Evolutionary conservation across 2,329 filamentous ascomycete species (phyloP), one percentile per base, ranked within the genome.

Genomic region (Didymella pinodella): DNA sequence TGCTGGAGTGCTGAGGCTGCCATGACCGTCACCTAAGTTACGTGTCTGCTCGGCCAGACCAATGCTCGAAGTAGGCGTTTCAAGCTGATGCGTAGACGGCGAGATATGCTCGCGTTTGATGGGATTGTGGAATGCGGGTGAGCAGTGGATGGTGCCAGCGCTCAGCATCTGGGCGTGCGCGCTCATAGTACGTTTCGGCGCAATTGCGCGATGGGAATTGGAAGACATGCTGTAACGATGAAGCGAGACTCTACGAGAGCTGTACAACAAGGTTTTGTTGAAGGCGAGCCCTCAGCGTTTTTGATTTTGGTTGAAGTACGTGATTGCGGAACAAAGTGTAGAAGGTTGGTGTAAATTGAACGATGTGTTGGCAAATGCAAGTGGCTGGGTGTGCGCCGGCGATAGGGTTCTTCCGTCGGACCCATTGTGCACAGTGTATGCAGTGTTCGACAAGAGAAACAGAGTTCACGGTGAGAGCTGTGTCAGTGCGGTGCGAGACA

Each of bases 381-480:
- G n/a, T 28, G 34, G 54, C 54, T 51, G 26, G 31, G 28, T 40
- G 48, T 7, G 28, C 14, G 22, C 29, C 54, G 48, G 48, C 12
- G 43, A 28, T 36, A 20, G 14, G 16, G n/a, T 47, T 32, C 20
- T 40, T 36, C 34, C 34, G 43, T 14, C 10, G 20, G 6, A 8
- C 6, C 16, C 10, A 29, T 53, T 46, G 16, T 40, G 25, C 18
- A 16, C 2, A 28, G 10, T 5, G 2, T 6, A 36, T 12, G 22
- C 46, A 36, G 5, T 4, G 1, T 26, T 20, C 16, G 10, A 38
- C 29, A 28, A 28, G 22, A 38, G n/a, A 1, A 11, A 20, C 14
- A 29, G 20, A 10, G 3, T 51, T 57, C 48, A 57, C 43, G 28
- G 47, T 57, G 54, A 57, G 41, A 41, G 29, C 2, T 20, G 32